Evolutionary conservation across 2,329 filamentous ascomycete species (phyloP).

Genomic region (Clonostachys chloroleuca): DNA sequence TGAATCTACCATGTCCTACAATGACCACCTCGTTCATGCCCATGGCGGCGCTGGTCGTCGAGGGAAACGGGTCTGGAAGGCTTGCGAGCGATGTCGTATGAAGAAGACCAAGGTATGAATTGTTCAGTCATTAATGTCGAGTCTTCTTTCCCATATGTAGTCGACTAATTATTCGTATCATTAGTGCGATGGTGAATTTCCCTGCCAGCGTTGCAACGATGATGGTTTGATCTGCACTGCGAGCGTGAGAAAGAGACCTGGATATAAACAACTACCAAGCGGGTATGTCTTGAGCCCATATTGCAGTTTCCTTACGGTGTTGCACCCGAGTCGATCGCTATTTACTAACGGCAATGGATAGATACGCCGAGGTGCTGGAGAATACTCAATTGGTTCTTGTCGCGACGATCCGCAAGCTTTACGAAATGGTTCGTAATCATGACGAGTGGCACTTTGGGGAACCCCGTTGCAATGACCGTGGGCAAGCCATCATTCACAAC

Average conservation of each 20-base stretch:
- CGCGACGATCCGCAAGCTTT: slow-evolving; percentile 61
- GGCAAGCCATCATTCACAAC: slow-evolving; percentile 60
- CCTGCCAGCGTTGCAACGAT: slow-evolving; percentile 63
- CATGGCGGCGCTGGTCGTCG: slow-evolving; percentile 41
- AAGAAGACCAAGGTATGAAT: slow-evolving; percentile 61
- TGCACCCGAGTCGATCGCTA: not conserved
- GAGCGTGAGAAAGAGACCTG: slow-evolving; percentile 60
- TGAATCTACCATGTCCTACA: no score
- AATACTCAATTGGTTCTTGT: slow-evolving; percentile 62
- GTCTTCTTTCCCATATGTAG: not conserved
- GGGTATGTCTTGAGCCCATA: slow-evolving; percentile 31
- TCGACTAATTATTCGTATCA: not conserved
- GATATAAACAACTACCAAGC: slow-evolving; percentile 61
- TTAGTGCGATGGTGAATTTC: slow-evolving; percentile 61
- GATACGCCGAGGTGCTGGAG: slow-evolving; percentile 61
- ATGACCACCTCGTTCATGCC: no score
- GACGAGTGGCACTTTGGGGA: slow-evolving; percentile 58
- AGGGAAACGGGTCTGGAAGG: slow-evolving; percentile 64
- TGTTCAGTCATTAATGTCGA: not conserved
- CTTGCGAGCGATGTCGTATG: slow-evolving; percentile 62
- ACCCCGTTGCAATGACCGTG: slow-evolving; percentile 58
- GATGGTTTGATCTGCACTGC: slow-evolving; percentile 61
- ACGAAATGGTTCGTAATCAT: slow-evolving; percentile 55
- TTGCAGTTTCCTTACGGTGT: not conserved
- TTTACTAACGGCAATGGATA: slow-evolving; percentile 16